Evolutionary conservation across 108 stramenopile species (phyloP), one percentile per base, ranked within the genome.

Genomic region (Fragilaria radians): DNA sequence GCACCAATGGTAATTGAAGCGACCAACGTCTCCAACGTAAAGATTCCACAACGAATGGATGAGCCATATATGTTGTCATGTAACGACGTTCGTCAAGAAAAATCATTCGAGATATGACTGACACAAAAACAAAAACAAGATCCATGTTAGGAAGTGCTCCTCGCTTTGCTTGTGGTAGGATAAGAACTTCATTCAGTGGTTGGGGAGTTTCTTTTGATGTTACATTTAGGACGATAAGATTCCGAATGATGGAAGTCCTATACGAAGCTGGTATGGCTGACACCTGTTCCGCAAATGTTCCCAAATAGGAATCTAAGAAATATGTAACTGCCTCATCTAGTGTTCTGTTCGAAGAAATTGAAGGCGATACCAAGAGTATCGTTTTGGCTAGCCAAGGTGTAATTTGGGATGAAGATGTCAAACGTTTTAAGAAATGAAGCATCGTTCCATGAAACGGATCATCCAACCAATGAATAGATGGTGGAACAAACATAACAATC

Each of bases 111-210:
- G 48, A 25, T 28, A 33, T 59, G 17, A 67, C 51, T 30, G 33
- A 42, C 28, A n/a, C 74, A 21, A 66, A 61, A 54, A 86, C 85
- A 68, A 85, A 87, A 21, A 88, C 80, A 46, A 88, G 61, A 71
- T 93, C 91, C 51, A 88, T 58, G 62, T 93, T 93, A 48, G 91
- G 91, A 49, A 93, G 61, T 25, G 74, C 59, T 14, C 91, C 91
- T 36, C 77, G 66, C 11, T 61, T 68, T 28, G 88, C 91, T 33
- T 89, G 88, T 28, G 91, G 80, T 7, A 86, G 48, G 5, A 92
- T 72, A 30, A 61, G 62, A 25, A 80, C 56, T 32, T 78, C 60
- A n/a, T 21, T 36, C 29, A 32, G 22, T 18, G 22, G n/a, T 0
- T 26, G 5, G 27, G 24, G 34, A 5, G 2, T 5, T 33, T 57